A percentile compares a stretch with the other conserved stretches of the same genome.
Evolutionary conservation across 2,329 filamentous ascomycete genomes (phyloP).

Genomic region (Verticillium alfalfae): DNA sequence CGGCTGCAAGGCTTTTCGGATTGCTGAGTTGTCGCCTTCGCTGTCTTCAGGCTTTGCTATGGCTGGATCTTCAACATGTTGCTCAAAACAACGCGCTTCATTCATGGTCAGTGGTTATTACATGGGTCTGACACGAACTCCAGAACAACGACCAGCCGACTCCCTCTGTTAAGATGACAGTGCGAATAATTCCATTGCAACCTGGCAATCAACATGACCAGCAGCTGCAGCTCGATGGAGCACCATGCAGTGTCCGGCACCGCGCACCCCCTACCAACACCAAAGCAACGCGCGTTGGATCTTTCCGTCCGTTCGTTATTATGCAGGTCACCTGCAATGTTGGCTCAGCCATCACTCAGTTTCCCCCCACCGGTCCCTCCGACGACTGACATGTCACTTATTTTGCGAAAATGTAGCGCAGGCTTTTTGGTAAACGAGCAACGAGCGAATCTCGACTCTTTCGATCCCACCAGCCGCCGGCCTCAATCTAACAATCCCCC

Average conservation of each 20-base stretch:
- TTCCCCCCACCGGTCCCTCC: neutral
- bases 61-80: too few species aligned
- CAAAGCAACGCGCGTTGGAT: neutral
- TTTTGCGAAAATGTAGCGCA: neutral
- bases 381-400: neutral
- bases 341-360: neutral
- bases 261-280: neutral
- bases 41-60: too few species aligned
- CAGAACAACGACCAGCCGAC: neutral
- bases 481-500: neutral
- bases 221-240: neutral
- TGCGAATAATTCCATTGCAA: neutral
- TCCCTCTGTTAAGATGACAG: neutral
- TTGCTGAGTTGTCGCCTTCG: too few species aligned
- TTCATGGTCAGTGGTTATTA: too few species aligned
- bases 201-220: neutral
- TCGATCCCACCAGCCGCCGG: neutral
- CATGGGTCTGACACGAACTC: too few species aligned
- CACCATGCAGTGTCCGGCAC: neutral
- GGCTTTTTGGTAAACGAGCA: neutral
- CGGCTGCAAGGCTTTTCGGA: too few species aligned
- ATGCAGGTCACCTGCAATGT: neutral
- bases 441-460: neutral
- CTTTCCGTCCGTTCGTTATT: neutral
- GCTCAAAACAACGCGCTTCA: too few species aligned